These are phyloP conservation scores for Corymbia maculata DNA, from an alignment of 345 rosid genomes.

Conservation along the genomic window DNA sequence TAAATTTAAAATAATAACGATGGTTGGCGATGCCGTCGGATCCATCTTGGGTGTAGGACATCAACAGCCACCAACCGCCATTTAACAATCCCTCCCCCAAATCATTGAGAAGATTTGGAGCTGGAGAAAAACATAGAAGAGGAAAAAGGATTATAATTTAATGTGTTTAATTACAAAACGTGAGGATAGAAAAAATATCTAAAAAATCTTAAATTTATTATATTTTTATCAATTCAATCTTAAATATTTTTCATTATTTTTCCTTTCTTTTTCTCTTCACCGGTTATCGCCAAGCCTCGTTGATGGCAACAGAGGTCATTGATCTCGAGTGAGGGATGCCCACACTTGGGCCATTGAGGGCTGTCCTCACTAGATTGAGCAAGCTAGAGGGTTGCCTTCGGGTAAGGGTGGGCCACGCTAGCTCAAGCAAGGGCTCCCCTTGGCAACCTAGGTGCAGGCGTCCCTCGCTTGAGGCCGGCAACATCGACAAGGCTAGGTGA, in stretches of 20 bases:
- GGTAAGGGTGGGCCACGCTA: background rate
- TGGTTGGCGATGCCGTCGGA: background rate
- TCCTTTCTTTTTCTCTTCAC: accelerated
- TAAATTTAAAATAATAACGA: background rate
- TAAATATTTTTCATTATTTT: no score
- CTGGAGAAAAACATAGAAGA: background rate
- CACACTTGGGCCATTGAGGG: background rate
- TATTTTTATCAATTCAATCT: no score
- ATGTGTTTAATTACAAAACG: background rate
- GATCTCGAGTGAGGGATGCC: accelerated
- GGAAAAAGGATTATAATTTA: background rate
- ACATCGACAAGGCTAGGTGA: background rate
- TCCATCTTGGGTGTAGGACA: background rate
- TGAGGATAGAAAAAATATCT: accelerated
- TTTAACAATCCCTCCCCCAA: background rate
- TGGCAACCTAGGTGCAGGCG: background rate
- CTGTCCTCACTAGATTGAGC: background rate
- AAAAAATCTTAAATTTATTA: no score
- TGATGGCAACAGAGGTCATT: background rate
- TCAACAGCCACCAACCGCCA: background rate
- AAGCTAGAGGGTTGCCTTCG: no score
- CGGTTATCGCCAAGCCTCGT: accelerated
- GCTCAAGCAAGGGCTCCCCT: background rate
- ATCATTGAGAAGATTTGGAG: background rate
- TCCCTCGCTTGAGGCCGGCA: background rate